Base-by-base conservation (phyloP, 805 yeast species). In the Sugiyamaella americana region DNA sequence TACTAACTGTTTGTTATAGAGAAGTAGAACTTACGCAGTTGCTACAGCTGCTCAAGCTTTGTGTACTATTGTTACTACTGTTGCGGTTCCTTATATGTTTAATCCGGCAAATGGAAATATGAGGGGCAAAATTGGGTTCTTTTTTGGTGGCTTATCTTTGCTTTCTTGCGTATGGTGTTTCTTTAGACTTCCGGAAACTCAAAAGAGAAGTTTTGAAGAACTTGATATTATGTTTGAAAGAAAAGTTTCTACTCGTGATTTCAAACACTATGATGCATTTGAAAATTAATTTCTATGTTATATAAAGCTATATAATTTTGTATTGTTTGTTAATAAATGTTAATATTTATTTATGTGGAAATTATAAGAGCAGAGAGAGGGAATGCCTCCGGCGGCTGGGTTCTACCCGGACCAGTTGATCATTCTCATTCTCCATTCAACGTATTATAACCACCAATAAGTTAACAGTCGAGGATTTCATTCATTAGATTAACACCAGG, bases 131-230 rank as follows among this genome's bases (percentile, higher is more conserved):
- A 70, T 76, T 29, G 78, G 71, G 2, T 73, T 71, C 54, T 64
- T 75, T 47, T 68, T 75, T 69, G 72, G 70, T 40, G 78, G 69
- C 0, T 55, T 58, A 11, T 58, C 64, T 17, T 36, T 65, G 3
- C 2, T 62, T 8, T 56, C 65, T 16, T 17, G 69, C 4, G 51
- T 64, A 34, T 76, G 78, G 77, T 62, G 68, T 30, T 71, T 64
- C 60, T 72, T 75, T 60, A 71, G 75, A 43, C 65, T 79, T 42
- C 85, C 86, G 6, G 86, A 80, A 60, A 75, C 83, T 22, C 68
- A 68, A 53, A 73, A 71, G 41, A 70, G 80, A 60, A 76, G 84
- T 0, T 78, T 68, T 57, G 80, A 78, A 42, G 84, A 80, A 57
- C 65, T 80, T 57, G 84, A 79, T 61, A 64, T 66, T 44, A 63